Conservation (phyloP, 129 eudicot species). For the Scalesia atractyloides region DNA sequence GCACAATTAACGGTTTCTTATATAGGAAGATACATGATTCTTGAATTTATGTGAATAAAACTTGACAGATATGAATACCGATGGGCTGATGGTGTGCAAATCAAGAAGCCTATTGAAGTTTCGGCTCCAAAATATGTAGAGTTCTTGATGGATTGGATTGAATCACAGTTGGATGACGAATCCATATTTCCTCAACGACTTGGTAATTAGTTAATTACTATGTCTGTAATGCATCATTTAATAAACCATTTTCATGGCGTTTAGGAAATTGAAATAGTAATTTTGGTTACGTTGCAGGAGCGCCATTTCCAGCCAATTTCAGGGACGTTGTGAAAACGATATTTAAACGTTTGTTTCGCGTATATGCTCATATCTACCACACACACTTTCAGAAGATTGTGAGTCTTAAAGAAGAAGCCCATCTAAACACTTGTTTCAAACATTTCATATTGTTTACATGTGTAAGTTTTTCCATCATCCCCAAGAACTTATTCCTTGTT, state of each 20-base stretch:
- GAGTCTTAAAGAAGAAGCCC: constrained; percentile 93
- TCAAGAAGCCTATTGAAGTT: constrained; percentile 96
- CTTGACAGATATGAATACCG: constrained; percentile 78
- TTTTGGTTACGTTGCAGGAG: constrained; percentile 48
- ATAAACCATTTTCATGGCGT: neutral
- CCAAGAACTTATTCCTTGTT: neutral
- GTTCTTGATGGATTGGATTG: constrained; percentile 96
- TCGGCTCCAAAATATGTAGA: constrained; percentile 98
- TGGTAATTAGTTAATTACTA: constrained; percentile 58
- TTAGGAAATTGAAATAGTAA: neutral
- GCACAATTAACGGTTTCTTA: constrained; percentile 3
- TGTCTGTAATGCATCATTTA: neutral
- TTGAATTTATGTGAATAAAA: constrained; percentile 21
- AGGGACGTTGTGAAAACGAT: constrained; percentile 93
- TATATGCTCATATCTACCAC: constrained; percentile 91
- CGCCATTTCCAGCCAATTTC: constrained; percentile 85
- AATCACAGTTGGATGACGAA: constrained; percentile 88
- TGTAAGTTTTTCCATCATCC: constrained; percentile 52
- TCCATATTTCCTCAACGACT: constrained; percentile 93
- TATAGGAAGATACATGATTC: constrained; percentile 7
- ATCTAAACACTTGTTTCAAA: constrained; percentile 91
- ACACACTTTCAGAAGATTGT: constrained; percentile 96
- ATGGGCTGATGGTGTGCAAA: constrained; percentile 96
- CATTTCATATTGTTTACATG: constrained; percentile 88
- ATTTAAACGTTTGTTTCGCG: constrained; percentile 87